Evolutionary conservation across 2,329 filamentous ascomycete species (phyloP), one percentile per base, ranked within the genome.

Genomic region (Colletotrichum falcatum): DNA sequence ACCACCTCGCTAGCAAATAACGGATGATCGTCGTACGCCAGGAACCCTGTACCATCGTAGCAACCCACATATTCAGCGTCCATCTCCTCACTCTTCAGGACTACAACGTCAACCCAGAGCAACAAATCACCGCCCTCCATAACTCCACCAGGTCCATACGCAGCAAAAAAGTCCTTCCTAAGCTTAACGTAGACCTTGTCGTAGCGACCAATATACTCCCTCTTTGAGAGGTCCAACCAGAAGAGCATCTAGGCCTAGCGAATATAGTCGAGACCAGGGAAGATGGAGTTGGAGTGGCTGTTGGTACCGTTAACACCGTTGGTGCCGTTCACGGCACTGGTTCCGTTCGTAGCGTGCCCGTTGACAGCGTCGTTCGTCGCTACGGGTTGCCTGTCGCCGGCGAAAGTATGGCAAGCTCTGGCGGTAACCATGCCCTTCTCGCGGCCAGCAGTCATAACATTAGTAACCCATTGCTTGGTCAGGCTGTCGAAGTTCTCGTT

Each of bases 181-280:
- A 70, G 66, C 56, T 70, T 70, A 39, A 70, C 62, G 39, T 70
- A 62, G 39, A 70, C 62, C 62, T 70, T 70, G 42, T 70, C 66
- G 35, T 44, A 55, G 26, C 66, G 26, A 20, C 66, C 66, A 7
- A 70, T 66, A 49, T 70, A 55, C 63, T 70, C 66, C 66, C 66
- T 70, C 35, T 70, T 70, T 20, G 66, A 70, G 8, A 70, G 66
- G 33, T 70, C 66, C 26, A 70, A 28, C 66, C 66, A 70, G 48
- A 70, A 70, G 8, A 70, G 62, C 5, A 70, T 18, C 49, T 70
- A 62, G 11, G 66, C 66, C 42, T 70, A 62, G 33, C 62, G 66
- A 18, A 70, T 70, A 26, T 70, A 70, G 62, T 70, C 66, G n/a
- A 70, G 49, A 8, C 66, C 66, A 26, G 66, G 66, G 49, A 70